These are phyloP conservation scores for Cymbomonas tetramitiformis DNA, from an alignment of 139 green algal genomes.

Conservation along the genomic window DNA sequence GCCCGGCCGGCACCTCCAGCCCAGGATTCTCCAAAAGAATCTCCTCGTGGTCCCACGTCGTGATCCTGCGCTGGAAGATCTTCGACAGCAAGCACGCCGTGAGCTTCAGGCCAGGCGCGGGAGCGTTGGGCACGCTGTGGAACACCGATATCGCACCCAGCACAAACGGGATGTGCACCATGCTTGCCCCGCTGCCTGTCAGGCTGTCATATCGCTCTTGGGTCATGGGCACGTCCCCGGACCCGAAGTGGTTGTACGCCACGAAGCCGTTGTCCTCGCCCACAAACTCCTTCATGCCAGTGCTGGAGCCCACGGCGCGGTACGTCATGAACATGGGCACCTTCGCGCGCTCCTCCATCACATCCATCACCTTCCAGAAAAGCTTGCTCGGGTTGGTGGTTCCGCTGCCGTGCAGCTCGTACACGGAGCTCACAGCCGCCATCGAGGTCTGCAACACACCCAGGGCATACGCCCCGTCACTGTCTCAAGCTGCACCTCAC, in stretches of 20 bases:
- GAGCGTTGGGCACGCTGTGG: conserved; percentile 19
- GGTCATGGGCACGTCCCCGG: conserved; percentile 19
- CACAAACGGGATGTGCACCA: conserved; percentile 24
- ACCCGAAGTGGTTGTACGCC: conserved; percentile 20
- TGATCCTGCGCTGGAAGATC: conserved; percentile 23
- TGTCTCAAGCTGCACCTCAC: too few relatives aligned
- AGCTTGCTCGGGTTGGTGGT: conserved; percentile 31
- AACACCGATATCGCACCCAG: conserved; percentile 26
- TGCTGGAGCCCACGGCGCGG: conserved; percentile 17
- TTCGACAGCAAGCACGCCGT: conserved; percentile 13
- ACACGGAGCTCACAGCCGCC: too few relatives aligned
- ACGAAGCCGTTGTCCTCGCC: conserved; percentile 2
- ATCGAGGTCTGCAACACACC: too few relatives aligned
- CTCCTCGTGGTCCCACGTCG: conserved; percentile 25
- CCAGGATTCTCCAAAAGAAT: conserved; percentile 21
- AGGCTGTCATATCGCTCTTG: conserved; percentile 8
- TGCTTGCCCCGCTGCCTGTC: neutral
- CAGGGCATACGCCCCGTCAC: too few relatives aligned
- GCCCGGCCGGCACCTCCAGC: conserved; percentile 2
- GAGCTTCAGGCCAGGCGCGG: conserved; percentile 10
- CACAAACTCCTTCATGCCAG: conserved; percentile 19
- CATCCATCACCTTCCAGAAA: conserved; percentile 24
- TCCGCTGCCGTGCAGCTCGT: conserved; percentile 25
- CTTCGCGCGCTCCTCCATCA: conserved; percentile 13
- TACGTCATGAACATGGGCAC: conserved; percentile 19